Percentiles rank a stretch among this genome's conserved stretches.
Conservation (phyloP, 148 eudicot genomes). For the Chenopodium album region DNA sequence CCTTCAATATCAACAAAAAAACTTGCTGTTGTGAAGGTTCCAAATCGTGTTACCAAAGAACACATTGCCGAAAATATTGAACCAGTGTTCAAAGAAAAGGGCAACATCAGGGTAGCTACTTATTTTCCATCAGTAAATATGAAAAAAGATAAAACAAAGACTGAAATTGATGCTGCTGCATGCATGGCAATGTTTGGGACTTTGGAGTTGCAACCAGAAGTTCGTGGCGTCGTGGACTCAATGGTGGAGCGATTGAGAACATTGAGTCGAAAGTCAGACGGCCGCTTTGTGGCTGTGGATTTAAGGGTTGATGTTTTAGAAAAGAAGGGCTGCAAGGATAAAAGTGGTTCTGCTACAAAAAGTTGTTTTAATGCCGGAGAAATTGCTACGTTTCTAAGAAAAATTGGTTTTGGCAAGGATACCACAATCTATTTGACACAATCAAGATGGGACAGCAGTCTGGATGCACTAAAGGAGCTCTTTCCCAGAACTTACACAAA, state of each 20-base stretch:
- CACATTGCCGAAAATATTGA: conserved; percentile 60
- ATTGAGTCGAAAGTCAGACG: conserved; percentile 72
- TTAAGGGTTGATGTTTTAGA: conserved; percentile 73
- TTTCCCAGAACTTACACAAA: conserved; percentile 97
- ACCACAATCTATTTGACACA: conserved; percentile 87
- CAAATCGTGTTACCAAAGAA: conserved; percentile 71
- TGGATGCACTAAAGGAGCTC: conserved; percentile 70
- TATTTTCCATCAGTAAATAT: conserved; percentile 86
- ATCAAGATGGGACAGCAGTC: conserved; percentile 90
- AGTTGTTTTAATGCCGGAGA: conserved; percentile 81
- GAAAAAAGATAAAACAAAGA: conserved; percentile 46
- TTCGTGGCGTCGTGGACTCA: conserved; percentile 78
- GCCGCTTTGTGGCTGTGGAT: conserved; percentile 82
- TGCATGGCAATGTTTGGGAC: conserved; percentile 91
- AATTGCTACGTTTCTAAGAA: conserved; percentile 66
- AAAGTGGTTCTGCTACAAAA: conserved; percentile 45
- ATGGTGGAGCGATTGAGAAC: conserved; percentile 78
- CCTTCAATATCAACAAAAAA: conserved; percentile 57
- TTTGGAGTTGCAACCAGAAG: conserved; percentile 67
- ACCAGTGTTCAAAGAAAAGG: conserved; percentile 62
- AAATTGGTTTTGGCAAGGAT: conserved; percentile 74
- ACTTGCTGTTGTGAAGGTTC: conserved; percentile 82
- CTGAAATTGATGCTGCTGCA: conserved; percentile 48
- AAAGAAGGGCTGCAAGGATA: conserved; percentile 70
- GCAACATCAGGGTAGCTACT: conserved; percentile 81